Evolutionary conservation across 2,329 filamentous ascomycete genomes (phyloP).

Genomic region (Neofusicoccum sp.): DNA sequence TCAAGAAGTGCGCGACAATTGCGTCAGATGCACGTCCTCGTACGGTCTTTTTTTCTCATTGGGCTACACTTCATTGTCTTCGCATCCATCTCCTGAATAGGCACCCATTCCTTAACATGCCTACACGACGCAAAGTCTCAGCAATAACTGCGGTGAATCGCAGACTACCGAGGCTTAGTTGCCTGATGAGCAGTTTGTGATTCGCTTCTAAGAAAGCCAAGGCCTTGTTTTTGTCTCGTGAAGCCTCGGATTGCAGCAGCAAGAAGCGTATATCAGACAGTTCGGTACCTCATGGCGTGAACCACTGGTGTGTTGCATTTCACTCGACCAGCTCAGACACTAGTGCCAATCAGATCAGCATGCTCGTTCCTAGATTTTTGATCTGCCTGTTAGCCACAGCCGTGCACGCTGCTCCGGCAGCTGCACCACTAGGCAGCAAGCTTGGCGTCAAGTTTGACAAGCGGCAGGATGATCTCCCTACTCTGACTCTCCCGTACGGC

Average conservation of each 20-base stretch:
- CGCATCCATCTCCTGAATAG: background rate
- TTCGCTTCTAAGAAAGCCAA: background rate
- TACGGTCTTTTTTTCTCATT: background rate
- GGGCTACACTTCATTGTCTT: background rate
- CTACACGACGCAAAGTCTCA: background rate
- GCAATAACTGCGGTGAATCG: background rate
- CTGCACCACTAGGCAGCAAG: background rate
- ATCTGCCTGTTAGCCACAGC: background rate
- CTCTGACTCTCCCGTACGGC: constrained; percentile 13
- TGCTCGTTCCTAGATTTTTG: background rate
- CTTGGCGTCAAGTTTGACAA: constrained; percentile 13
- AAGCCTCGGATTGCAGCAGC: background rate
- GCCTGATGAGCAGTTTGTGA: background rate
- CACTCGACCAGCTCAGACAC: background rate
- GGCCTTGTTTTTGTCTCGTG: background rate
- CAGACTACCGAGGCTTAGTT: background rate
- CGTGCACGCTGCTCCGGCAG: background rate
- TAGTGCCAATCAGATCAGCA: background rate
- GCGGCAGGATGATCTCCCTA: constrained; percentile 13
- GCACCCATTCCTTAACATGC: background rate
- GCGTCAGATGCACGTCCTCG: background rate
- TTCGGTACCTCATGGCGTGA: background rate
- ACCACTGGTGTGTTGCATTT: background rate
- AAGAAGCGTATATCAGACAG: background rate
- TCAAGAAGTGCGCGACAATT: background rate